A percentile compares a stretch with the other conserved stretches of the same genome.
Conservation (phyloP, 495 filamentous ascomycete species). For the Friedmanniomyces endolithicus region DNA sequence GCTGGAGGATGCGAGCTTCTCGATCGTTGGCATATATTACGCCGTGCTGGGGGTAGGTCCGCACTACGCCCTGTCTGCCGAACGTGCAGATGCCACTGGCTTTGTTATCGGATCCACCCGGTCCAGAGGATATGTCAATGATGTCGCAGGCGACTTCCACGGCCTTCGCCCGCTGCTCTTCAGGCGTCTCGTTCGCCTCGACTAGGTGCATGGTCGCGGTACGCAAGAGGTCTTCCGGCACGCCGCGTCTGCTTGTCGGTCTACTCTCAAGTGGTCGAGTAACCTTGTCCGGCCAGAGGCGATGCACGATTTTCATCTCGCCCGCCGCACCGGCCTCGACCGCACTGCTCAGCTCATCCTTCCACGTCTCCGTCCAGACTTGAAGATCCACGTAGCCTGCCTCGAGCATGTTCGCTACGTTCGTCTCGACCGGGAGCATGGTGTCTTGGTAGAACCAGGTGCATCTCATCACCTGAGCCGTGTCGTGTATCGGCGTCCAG, state of each 20-base stretch:
- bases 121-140: conserved; percentile 32
- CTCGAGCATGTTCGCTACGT: conserved; percentile 87
- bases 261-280: conserved; percentile 32
- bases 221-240: conserved; percentile 13
- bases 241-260: conserved; percentile 19
- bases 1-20: conserved; percentile 68
- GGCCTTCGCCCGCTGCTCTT: conserved; percentile 25
- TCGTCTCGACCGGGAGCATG: conserved; percentile 76
- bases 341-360: conserved; percentile 81
- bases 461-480: conserved; percentile 66
- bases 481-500: conserved; percentile 90
- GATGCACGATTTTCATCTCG: conserved; percentile 78
- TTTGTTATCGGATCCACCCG: conserved; percentile 30
- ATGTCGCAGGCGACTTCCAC: conserved; percentile 28
- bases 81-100: conserved; percentile 27
- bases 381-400: conserved; percentile 73
- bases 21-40: conserved; percentile 69
- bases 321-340: conserved; percentile 80
- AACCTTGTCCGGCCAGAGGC: conserved; percentile 56
- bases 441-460: conserved; percentile 97
- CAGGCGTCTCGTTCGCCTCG: conserved; percentile 22
- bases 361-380: conserved; percentile 88
- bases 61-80: conserved; percentile 24
- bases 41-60: conserved; percentile 52
- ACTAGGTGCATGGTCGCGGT: conserved; percentile 8